Evolutionary conservation across 768 basidiomycete genomes (phyloP), one percentile per base, ranked within the genome.

Genomic region (Leccinum incarnatum): DNA sequence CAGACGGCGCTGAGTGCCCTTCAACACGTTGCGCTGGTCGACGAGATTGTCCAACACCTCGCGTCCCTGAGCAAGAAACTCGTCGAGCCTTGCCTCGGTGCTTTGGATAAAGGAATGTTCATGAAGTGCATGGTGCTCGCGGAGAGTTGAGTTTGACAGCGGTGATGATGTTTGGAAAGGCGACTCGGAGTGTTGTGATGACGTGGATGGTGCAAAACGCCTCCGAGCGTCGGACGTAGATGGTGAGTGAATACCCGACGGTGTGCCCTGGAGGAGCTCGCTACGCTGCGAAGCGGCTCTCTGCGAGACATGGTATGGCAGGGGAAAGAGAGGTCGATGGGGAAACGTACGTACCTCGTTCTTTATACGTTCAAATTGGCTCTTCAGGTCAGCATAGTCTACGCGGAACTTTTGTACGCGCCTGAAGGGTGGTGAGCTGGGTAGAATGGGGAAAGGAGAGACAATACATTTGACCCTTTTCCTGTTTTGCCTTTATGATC

Each of bases 401-500:
- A 84, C 75, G 29, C 91, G 84, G 67, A 99, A 95, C 74, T 93
- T 95, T 66, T 92, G 90, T 2, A 96, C 91, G 23, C 96, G 92
- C 80, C 95, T 97, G 67, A 1, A 25, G 61, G 61, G 46, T 34
- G 34, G 47, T 60, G 25, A 61, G 61, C 21, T 3, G 54, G 32
- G 36, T 49, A 48, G 17, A 57, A 27, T 32, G 53, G 54, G 11
- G 37, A 57, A n/a, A n/a, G 55, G 4, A 27, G 32, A 14, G 42
- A 45, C 75, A 84, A 66, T 66, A 95, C 92, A 90, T 88, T 70
- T 90, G 82, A 0, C 95, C 97, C 76, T 98, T 98, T 77, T 98
- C 96, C 74, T 95, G 88, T 76, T 97, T 98, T 48, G 91, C 87
- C 65, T 91, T 93, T 54, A 98, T 95, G 69, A 97, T 93, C 74